A percentile compares a stretch with the other conserved stretches of the same genome.
These are phyloP conservation scores for Erythrophleum ivorense DNA, from an alignment of 331 rosid species.

Conservation along the genomic window DNA sequence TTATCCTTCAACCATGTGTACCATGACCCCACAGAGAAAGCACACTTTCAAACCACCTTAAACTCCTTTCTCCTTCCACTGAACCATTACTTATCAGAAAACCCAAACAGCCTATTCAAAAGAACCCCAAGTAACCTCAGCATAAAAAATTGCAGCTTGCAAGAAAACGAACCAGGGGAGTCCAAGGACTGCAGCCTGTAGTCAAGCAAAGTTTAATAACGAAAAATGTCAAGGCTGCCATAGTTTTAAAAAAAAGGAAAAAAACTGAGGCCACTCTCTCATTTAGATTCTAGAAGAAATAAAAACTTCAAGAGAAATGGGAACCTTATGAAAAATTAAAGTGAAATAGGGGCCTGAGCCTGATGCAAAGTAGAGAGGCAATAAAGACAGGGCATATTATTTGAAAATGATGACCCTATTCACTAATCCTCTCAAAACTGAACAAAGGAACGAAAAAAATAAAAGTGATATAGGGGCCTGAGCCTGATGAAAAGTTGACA, in stretches of 20 bases:
- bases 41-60: neutral
- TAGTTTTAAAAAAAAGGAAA: neutral
- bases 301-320: neutral
- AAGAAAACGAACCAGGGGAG: neutral
- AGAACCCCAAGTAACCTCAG: neutral
- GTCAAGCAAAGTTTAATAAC: too few relatives aligned
- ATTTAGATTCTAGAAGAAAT: conserved; percentile 5
- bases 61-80: neutral
- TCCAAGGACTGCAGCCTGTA: neutral
- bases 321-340: neutral
- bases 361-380: too few relatives aligned
- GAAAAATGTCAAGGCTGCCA: neutral
- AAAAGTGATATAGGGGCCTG: too few relatives aligned
- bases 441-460: too few relatives aligned
- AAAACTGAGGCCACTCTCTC: neutral
- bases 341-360: neutral
- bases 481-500: neutral
- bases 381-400: too few relatives aligned
- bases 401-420: too few relatives aligned
- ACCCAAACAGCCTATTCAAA: neutral
- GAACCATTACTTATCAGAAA: too few relatives aligned
- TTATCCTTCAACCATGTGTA: neutral
- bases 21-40: neutral
- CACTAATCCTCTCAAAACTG: too few relatives aligned
- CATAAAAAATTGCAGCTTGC: neutral